These are phyloP conservation scores for Dryas drummondii DNA, from an alignment of 306 rosid genomes.

Conservation along the genomic window DNA sequence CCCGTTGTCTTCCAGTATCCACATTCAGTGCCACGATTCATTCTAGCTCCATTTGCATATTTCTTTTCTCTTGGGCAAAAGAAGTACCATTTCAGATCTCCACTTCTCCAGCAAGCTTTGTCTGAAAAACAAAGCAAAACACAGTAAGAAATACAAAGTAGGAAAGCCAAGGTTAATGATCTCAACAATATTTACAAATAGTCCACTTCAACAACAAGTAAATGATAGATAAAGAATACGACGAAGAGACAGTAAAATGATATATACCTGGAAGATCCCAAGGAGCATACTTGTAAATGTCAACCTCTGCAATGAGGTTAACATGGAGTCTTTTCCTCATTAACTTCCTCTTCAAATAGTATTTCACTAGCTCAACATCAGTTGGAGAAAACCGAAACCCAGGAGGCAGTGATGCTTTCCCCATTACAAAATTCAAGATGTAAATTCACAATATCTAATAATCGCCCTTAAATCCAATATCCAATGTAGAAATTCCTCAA, in stretches of 20 bases:
- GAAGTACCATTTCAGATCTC: conserved; percentile 75
- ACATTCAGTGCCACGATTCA: conserved; percentile 51
- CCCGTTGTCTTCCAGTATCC: conserved; percentile 87
- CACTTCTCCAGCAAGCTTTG: conserved; percentile 38
- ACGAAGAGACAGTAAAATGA: not conserved
- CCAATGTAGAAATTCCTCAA: conserved; percentile 13
- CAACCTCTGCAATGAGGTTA: conserved; percentile 52
- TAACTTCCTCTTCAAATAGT: conserved; percentile 62
- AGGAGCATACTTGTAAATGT: conserved; percentile 61
- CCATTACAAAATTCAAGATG: conserved; percentile 26
- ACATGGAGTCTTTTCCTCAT: conserved; percentile 29
- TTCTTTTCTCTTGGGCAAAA: conserved; percentile 60
- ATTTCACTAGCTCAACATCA: conserved; percentile 53
- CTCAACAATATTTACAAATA: not conserved
- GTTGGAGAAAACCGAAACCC: conserved; percentile 79
- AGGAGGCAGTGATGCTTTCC: conserved; percentile 34
- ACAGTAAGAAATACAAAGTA: not conserved
- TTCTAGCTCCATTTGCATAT: conserved; percentile 52
- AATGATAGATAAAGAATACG: not conserved
- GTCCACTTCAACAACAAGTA: not conserved
- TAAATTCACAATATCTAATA: not conserved
- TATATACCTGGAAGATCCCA: conserved; percentile 80
- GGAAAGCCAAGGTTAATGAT: not conserved
- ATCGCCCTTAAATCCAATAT: not conserved
- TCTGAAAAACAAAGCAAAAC: conserved; percentile 34